Base-by-base conservation (phyloP, 2,329 filamentous ascomycete species). In the Aureobasidium namibiae region DNA sequence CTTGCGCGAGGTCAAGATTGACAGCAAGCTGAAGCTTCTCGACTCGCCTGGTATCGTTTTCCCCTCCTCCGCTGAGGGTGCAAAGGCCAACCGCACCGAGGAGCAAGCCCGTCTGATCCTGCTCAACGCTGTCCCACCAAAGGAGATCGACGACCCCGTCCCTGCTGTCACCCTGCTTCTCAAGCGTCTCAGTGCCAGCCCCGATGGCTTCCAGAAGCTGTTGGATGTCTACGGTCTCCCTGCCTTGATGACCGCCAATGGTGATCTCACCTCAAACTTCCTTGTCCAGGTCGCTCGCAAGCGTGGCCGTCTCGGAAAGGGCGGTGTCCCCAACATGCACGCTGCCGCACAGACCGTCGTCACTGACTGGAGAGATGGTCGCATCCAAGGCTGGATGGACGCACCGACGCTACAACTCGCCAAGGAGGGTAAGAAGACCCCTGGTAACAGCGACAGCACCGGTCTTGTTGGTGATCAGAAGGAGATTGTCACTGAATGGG, bases 21-120 rank as follows among this genome's bases (percentile, higher is more conserved):
- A 96, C 76, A 94, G 86, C 80, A 95, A 94, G 75, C 82, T 96
- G 57, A 96, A 91, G 65, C 82, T 96, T 45, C 87, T 96, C 68
- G 92, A 96, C 76, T 96, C 92, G 0, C 92, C 92, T 38, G 92
- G 92, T 68, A 95, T 96, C 65, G 90, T 96, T 61, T 96, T 96
- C 80, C 91, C 92, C 9, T 89, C 86, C 26, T 69, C 75, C 8
- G 60, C 68, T 7, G 78, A 84, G 41, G 72, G 73, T 36, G 57
- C 52, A 59, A 75, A 76, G 60, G 73, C 72, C 6, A 57, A 46
- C 53, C 74, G 75, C 59, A 73, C 71, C 7, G 87, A 90, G 39
- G 88, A 94, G 62, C 78, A 83, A 72, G 91, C 92, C 29, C 85
- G 91, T 67, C 82, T 96, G 23, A 84, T 95, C 59, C 86, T 96